Base-by-base conservation (phyloP, 2,329 filamentous ascomycete species). In the Nakataea oryzae region DNA sequence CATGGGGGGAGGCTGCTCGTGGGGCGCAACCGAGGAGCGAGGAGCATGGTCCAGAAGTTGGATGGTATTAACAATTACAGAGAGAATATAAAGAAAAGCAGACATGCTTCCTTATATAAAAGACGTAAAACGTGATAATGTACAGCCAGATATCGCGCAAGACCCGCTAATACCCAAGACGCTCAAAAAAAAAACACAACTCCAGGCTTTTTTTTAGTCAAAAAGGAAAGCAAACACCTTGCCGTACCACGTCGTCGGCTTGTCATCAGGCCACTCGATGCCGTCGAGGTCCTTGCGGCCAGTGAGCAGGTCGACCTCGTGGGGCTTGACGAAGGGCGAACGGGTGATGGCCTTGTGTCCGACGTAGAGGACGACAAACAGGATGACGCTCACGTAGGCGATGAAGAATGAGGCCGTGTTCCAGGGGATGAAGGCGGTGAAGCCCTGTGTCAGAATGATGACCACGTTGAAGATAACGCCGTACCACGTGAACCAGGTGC, bases 381-480 rank as follows among this genome's bases (percentile, higher is more conserved):
- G 69, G 29, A 89, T 83, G 63, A 89, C 69, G 65, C 84, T 87
- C 66, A 88, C 71, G 67, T 89, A 90, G 14, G 81, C 78, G 3
- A 83, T 79, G 65, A 89, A 88, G 67, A 90, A 90, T 57, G 79
- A 74, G 61, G 77, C 77, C 7, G 80, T 81, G 67, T 74, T 77
- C 83, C 87, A 90, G 54, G 61, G 63, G 28, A 90, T 85, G 69
- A 89, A 90, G 7, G 82, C 80, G 12, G 84, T 85, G 73, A 90
- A 90, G 3, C 87, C 88, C 69, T 86, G 86, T 0, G 87, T 89
- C 27, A 90, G 64, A 60, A 86, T 79, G 64, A 90, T 86, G 59
- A 89, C 71, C 3, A 81, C 64, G 72, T 82, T 87, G 74, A 88
- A 87, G 70, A 86, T 82, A 3, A 89, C 75, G 2, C 87, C 87